phyloP scores from a whole-genome alignment of 1,139 yeast genomes.

The Pneumocystis carinii region DNA sequence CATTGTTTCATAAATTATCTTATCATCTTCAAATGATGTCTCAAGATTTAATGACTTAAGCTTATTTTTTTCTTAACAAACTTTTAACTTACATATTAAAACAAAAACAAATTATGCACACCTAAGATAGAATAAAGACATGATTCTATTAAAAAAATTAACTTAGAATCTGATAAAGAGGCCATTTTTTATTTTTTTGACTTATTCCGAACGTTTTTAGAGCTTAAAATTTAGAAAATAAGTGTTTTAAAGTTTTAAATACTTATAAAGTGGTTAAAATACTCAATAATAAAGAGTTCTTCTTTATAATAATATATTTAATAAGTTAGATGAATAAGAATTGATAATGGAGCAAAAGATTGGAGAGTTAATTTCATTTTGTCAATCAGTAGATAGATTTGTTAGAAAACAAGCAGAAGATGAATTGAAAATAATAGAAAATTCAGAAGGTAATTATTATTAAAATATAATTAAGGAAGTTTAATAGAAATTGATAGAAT shows the following conservation, averaged over 20 bases:
- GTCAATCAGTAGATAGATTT: neutral
- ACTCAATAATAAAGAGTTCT: no score
- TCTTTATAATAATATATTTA: no score
- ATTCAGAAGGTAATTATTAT: neutral
- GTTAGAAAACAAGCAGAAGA: neutral
- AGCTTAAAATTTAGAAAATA: neutral
- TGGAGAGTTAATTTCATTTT: neutral
- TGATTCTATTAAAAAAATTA: neutral
- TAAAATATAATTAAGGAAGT: neutral
- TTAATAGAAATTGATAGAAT: neutral
- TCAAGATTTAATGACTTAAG: slow-evolving; percentile 1
- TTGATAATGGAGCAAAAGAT: neutral
- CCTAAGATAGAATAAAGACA: neutral
- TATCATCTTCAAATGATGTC: neutral
- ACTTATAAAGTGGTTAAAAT: neutral
- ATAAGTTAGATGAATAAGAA: neutral
- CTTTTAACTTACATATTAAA: neutral
- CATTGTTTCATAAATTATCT: neutral
- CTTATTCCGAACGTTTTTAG: neutral
- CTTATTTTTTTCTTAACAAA: neutral
- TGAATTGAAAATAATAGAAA: neutral
- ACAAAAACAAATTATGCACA: neutral
- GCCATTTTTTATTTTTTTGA: neutral
- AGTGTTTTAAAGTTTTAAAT: neutral
- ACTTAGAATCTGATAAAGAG: neutral